These are phyloP conservation scores for Plicaturopsis crispa DNA, from an alignment of 768 basidiomycete species.

Conservation along the genomic window DNA sequence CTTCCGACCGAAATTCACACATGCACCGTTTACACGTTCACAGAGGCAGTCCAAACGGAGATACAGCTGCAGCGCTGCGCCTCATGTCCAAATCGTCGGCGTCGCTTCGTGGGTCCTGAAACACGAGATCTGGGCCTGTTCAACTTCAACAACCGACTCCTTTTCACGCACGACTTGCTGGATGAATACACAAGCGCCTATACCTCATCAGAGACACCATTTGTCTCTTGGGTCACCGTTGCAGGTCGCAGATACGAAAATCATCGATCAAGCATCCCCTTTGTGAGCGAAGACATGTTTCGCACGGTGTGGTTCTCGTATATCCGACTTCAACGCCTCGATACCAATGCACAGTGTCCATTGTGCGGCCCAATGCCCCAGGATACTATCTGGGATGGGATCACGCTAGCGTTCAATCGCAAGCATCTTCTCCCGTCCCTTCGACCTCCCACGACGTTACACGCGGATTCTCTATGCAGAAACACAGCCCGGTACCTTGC, in stretches of 20 bases:
- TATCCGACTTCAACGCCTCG: conserved; percentile 13
- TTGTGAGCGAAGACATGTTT: conserved; percentile 22
- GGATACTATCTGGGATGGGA: conserved; percentile 25
- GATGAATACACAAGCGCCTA: conserved; percentile 25
- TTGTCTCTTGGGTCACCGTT: conserved; percentile 18
- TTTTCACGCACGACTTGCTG: conserved; percentile 25
- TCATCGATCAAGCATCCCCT: conserved; percentile 6
- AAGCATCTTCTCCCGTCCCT: conserved; percentile 18
- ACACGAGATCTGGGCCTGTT: conserved; percentile 19
- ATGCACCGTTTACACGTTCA: conserved; percentile 2
- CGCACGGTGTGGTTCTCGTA: conserved; percentile 26
- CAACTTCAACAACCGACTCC: conserved; percentile 23
- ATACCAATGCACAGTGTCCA: conserved; percentile 17
- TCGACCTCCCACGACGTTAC: conserved; percentile 17
- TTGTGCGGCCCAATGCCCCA: conserved; percentile 20
- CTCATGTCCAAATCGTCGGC: conserved; percentile 4
- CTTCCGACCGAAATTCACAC: neutral
- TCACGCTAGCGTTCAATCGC: conserved; percentile 20
- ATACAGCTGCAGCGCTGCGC: conserved; percentile 15
- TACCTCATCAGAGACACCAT: conserved; percentile 27
- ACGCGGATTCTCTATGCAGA: conserved; percentile 5
- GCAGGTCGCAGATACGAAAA: conserved; percentile 15
- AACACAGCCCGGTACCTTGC: conserved; percentile 3
- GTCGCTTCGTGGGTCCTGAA: conserved; percentile 23
- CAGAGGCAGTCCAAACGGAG: neutral